Conservation (phyloP, 208 protist species). For the Acanthamoeba lenticulata region DNA sequence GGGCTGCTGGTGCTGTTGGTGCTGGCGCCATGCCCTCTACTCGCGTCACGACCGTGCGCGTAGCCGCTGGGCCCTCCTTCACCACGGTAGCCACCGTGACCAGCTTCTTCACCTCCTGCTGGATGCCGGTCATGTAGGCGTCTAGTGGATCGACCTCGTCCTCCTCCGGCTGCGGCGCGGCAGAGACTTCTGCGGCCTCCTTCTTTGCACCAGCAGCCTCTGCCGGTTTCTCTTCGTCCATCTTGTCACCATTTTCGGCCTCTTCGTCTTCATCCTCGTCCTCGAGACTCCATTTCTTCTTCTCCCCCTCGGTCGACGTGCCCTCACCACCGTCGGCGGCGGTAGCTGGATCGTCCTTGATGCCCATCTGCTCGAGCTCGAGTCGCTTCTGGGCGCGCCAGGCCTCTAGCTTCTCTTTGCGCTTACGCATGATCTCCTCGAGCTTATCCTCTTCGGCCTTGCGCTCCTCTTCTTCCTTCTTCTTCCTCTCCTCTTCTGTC, state of each 20-base stretch:
- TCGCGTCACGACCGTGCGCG: neutral
- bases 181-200: neutral
- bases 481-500: neutral
- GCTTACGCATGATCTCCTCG: constrained; percentile 39
- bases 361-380: neutral
- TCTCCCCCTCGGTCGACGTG: neutral
- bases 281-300: constrained; percentile 45
- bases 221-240: constrained; percentile 42
- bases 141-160: constrained; percentile 86
- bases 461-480: neutral
- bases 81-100: neutral
- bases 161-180: neutral
- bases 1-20: neutral
- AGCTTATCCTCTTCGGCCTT: constrained; percentile 42
- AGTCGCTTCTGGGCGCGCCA: neutral
- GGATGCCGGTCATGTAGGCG: constrained; percentile 85
- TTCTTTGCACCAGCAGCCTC: neutral
- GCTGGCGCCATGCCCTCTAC: neutral
- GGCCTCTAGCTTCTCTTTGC: constrained; percentile 45
- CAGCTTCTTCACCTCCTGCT: constrained; percentile 73
- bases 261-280: constrained; percentile 68
- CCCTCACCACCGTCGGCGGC: neutral
- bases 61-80: neutral
- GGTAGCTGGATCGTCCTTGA: neutral
- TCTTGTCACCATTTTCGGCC: constrained; percentile 1